Base-by-base conservation (phyloP, 2,329 filamentous ascomycete genomes). In the Talaromyces pinophilus region DNA sequence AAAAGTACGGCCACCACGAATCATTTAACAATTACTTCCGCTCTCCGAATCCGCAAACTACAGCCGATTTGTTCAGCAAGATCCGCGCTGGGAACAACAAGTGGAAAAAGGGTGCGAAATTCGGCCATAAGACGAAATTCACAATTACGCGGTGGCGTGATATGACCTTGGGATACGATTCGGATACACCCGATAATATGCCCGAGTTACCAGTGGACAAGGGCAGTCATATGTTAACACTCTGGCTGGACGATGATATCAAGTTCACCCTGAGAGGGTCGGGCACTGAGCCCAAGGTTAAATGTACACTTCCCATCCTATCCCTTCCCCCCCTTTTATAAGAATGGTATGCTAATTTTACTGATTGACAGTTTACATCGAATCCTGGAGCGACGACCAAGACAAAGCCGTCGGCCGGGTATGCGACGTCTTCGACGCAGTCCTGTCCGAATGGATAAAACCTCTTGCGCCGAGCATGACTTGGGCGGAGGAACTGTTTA, bases 241-340 rank as follows among this genome's bases (percentile, higher is more conserved):
- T 81, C 44, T 86, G 87, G 79, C 74, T 89, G 48, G 82, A 86
- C 33, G 82, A 82, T 22, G 75, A 77, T 30, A 72, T 87, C 13
- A 81, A 84, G 28, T 88, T 88, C 70, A 89, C 87, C 1, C 81
- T 88, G 25, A 77, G 87, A 70, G 86, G 83, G 0, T 88, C 86
- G 1, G 87, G 87, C 1, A 90, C 87, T 1, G 87, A 90, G 74
- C 87, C 87, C 0, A 90, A 90, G 79, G 87, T 90, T 68, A 90
- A 90, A 72, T 75, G 82, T 83, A 61, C 35, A 7, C 10, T 22
- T 25, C 35, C n/a, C 38, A 33, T 5, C 46, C 10, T 15, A 15
- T 52, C 38, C 48, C 6, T 5, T 38, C 1, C 2, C 40, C 44
- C 3, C 11, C 3, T 25, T 28, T 25, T 30, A n/a, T 33, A 2